These are phyloP conservation scores for Cordyceps pruinosa DNA, from an alignment of 2,329 filamentous ascomycete genomes.

Conservation along the genomic window DNA sequence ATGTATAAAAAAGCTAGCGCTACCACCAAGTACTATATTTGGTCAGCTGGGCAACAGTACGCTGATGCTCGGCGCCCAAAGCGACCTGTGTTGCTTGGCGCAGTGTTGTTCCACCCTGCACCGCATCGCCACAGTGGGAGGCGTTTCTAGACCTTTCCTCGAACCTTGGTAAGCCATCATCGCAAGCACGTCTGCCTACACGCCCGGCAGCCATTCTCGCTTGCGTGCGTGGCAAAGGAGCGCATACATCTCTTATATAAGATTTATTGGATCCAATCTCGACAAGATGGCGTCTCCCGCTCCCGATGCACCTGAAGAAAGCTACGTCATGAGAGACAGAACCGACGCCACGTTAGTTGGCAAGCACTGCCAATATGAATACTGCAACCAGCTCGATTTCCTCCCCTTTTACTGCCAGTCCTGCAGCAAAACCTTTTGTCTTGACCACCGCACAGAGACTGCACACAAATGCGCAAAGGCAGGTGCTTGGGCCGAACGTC, in stretches of 20 bases:
- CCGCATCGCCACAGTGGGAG: constrained; percentile 6
- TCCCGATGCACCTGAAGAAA: constrained; percentile 37
- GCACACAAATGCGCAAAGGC: constrained; percentile 61
- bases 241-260: neutral
- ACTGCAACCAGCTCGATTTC: constrained; percentile 94
- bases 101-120: constrained; percentile 7
- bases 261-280: neutral
- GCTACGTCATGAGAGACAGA: constrained; percentile 65
- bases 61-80: neutral
- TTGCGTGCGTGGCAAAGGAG: neutral
- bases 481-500: constrained; percentile 56
- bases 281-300: constrained; percentile 46
- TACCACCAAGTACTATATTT: too few relatives aligned
- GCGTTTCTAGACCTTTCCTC: constrained; percentile 13
- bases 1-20: too few relatives aligned
- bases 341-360: constrained; percentile 79
- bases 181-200: constrained; percentile 8
- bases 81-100: neutral
- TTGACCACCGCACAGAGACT: constrained; percentile 85
- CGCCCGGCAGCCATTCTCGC: neutral
- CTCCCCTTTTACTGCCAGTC: constrained; percentile 91
- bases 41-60: neutral
- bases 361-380: constrained; percentile 81
- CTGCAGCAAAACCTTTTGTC: constrained; percentile 78
- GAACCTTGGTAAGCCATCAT: constrained; percentile 10